Base-by-base conservation (phyloP, 352 stramenopile species). In the Phytophthora multivora region DNA sequence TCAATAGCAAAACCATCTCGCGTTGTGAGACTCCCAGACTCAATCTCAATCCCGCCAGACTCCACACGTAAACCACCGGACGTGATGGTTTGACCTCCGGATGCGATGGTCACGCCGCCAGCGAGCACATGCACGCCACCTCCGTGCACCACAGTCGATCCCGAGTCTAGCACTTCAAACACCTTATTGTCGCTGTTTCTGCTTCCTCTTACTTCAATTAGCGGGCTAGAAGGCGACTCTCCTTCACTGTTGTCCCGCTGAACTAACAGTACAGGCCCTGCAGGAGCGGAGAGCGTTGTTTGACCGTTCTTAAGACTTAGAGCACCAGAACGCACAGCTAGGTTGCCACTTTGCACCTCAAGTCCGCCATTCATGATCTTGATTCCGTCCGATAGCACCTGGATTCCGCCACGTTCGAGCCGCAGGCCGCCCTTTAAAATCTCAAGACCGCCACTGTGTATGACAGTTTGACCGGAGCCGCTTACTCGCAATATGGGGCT, bases 321-420 rank as follows among this genome's bases (percentile, higher is more conserved):
- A 7, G 53, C 62, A 6, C 79, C 77, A 2, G 73, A 70, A 6
- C 69, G 69, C 21, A 91, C 49, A 26, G 51, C 54, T 4, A 90
- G 10, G 19, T 79, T 71, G 4, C 76, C 80, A 11, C 71, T 71
- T 38, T 75, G 71, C 36, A 91, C 57, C 12, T 71, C 62, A 19
- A 87, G 42, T 4, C 63, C 72, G 15, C 75, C 67, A 18, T 80
- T 78, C 33, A 61, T 65, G 23, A 91, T 59, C 1, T 72, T 72
- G 19, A 89, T 62, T 4, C 80, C 83, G 11, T 86, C 80, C 15
- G 74, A 73, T 38, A 89, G 73, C 23, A 91, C 79, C 28, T 88
- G 69, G 5, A 91, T 47, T 2, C 82, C 82, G 5, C 82, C 82
- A 7, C 75, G 68, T 35, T 88, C 69, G 8, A 91, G 70, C 26